phyloP scores from a whole-genome alignment of 768 basidiomycete species.

The Russula sp. region DNA sequence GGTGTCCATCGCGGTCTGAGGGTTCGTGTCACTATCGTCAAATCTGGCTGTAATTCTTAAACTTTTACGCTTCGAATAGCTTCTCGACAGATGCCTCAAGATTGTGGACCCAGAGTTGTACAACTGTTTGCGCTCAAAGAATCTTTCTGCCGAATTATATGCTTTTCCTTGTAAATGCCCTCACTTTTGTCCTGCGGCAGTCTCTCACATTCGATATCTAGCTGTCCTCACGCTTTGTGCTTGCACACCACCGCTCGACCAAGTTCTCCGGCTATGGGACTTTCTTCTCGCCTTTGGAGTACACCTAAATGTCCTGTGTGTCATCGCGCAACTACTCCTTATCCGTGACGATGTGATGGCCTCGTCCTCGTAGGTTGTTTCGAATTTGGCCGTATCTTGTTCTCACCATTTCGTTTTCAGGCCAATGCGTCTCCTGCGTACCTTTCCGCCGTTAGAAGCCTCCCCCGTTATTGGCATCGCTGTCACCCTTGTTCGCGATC shows the following conservation, averaged over 20 bases:
- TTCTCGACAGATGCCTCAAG: slow-evolving; percentile 88
- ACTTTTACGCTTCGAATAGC: slow-evolving; percentile 44
- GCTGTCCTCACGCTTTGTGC: slow-evolving; percentile 94
- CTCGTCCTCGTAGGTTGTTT: slow-evolving; percentile 67
- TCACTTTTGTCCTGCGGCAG: slow-evolving; percentile 1
- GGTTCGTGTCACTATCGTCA: slow-evolving; percentile 46
- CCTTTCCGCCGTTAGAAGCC: slow-evolving; percentile 89
- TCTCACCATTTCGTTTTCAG: slow-evolving; percentile 41
- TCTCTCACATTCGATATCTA: slow-evolving; percentile 35
- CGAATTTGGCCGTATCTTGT: slow-evolving; percentile 8
- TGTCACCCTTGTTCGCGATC: slow-evolving; percentile 88
- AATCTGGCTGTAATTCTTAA: too few species aligned
- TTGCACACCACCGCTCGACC: slow-evolving; percentile 92
- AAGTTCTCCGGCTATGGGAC: slow-evolving; percentile 95
- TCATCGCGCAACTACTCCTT: slow-evolving; percentile 89
- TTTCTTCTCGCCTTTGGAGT: slow-evolving; percentile 96
- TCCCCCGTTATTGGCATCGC: slow-evolving; percentile 87
- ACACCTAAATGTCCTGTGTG: slow-evolving; percentile 93
- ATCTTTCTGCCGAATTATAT: slow-evolving; percentile 93
- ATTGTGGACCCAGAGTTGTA: slow-evolving; percentile 89
- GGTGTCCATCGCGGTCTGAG: slow-evolving; percentile 94
- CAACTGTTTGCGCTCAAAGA: slow-evolving; percentile 78
- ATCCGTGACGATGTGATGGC: slow-evolving; percentile 90
- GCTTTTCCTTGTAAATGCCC: slow-evolving; percentile 85
- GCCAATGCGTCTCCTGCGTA: slow-evolving; percentile 92